Evolutionary conservation across 2,329 filamentous ascomycete genomes (phyloP), one percentile per base, ranked within the genome.

Genomic region (Neofusicoccum sp.): DNA sequence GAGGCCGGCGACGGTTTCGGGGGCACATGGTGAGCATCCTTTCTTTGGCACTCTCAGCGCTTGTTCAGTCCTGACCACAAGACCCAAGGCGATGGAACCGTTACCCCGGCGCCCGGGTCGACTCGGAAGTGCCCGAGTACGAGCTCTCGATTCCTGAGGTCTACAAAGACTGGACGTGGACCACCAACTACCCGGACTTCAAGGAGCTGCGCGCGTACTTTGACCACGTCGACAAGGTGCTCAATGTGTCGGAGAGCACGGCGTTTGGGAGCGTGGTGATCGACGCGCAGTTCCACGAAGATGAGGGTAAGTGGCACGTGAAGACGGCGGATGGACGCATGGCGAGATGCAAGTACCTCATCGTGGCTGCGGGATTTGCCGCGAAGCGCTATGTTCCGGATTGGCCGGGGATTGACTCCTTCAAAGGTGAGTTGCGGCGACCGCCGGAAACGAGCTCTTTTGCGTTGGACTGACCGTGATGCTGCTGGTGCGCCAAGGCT

Each of bases 301-400:
- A 67, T 0, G 71, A 73, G 0, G 79, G 78, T 0, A 81, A 77
- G 61, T 88, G 85, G 85, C 70, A 70, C 4, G 72, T 87, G 4
- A 73, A 77, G 50, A 85, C 83, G 1, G 76, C 78, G 64, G 83
- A 85, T 67, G 84, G 84, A 6, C 79, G 82, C 4, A 76, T 70
- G 1, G 80, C 81, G 4, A 82, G 75, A 65, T 76, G 81, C 28
- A 82, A 79, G 67, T 85, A 82, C 67, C 74, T 87, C 6, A 69
- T 87, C 12, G 73, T 85, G 1, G 83, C 82, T 0, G 81, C 82
- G 0, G 85, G 85, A 1, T 86, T 87, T 63, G 81, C 86, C 0
- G 83, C 86, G 1, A 86, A 85, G 69, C 77, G 85, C 14, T 83
- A 89, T 66, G 82, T 86, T 37, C 87, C 87, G 0, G 80, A 84